Conservation (phyloP, 2,329 filamentous ascomycete species). For the Colletotrichum spinosum region DNA sequence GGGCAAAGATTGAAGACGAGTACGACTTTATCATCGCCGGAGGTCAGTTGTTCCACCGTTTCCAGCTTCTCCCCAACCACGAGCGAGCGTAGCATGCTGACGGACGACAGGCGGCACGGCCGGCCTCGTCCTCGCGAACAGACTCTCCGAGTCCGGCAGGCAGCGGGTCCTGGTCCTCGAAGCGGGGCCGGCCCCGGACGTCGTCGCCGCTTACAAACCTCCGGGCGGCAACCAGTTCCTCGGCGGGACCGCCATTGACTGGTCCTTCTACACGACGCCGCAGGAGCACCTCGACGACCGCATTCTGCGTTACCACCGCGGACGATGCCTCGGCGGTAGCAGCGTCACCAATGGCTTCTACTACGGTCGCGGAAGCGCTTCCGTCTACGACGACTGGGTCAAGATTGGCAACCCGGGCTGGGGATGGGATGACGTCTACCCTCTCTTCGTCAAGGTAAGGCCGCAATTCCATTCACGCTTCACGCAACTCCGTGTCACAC, state of each 20-base stretch:
- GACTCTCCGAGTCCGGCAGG: slow-evolving; percentile 41
- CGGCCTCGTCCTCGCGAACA: slow-evolving; percentile 43
- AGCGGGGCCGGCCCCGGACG: slow-evolving; percentile 40
- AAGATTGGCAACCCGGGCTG: slow-evolving; percentile 47
- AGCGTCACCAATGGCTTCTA: slow-evolving; percentile 48
- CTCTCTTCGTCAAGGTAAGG: slow-evolving; percentile 40
- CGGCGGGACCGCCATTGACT: slow-evolving; percentile 41
- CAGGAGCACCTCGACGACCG: slow-evolving; percentile 43
- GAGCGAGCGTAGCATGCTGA: background rate
- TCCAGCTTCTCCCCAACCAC: background rate
- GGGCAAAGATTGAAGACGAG: slow-evolving; percentile 34
- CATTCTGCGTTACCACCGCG: slow-evolving; percentile 46
- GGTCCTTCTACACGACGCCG: slow-evolving; percentile 41
- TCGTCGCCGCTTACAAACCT: slow-evolving; percentile 41
- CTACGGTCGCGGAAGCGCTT: slow-evolving; percentile 45
- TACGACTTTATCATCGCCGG: slow-evolving; percentile 41
- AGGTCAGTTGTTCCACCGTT: slow-evolving; percentile 18
- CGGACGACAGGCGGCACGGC: slow-evolving; percentile 39
- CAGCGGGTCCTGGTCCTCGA: slow-evolving; percentile 43
- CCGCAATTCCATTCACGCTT: background rate
- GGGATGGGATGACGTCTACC: slow-evolving; percentile 44
- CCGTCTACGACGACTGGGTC: slow-evolving; percentile 47
- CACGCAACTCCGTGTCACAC: no score
- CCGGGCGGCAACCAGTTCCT: slow-evolving; percentile 43
- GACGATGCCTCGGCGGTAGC: slow-evolving; percentile 46